A percentile compares a stretch with the other conserved stretches of the same genome.
Conservation (phyloP, 148 eudicot species). For the Fagopyrum homotropicum region DNA sequence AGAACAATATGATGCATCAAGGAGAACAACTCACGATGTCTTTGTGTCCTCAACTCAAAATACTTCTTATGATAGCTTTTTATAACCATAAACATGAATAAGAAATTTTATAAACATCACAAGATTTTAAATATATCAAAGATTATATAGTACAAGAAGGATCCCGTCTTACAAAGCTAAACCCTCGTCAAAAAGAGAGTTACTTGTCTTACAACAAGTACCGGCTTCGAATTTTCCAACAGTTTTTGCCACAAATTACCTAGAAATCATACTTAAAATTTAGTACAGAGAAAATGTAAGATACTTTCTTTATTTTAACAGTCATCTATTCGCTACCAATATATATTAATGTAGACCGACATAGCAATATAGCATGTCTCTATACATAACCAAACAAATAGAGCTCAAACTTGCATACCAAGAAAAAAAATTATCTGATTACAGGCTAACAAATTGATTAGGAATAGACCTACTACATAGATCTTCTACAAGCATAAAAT, state of each 20-base stretch:
- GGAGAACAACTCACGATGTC: constrained; percentile 67
- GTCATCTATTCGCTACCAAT: too few species aligned
- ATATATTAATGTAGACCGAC: too few species aligned
- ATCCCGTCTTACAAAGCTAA: constrained; percentile 67
- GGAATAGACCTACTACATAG: too few species aligned
- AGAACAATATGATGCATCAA: constrained; percentile 92
- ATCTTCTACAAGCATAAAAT: too few species aligned
- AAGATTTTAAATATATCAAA: background rate
- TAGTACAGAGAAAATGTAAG: too few species aligned
- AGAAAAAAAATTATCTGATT: background rate
- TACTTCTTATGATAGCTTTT: constrained; percentile 67
- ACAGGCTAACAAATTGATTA: too few species aligned
- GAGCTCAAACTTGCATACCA: background rate
- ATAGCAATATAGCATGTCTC: too few species aligned
- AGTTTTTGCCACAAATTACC: constrained; percentile 98
- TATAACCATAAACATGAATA: constrained; percentile 5
- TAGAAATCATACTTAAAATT: constrained; percentile 19
- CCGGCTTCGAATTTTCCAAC: constrained; percentile 89
- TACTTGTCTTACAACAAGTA: constrained; percentile 85
- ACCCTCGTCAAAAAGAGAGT: constrained; percentile 86
- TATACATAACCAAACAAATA: background rate
- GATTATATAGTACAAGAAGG: background rate
- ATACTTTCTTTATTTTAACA: too few species aligned
- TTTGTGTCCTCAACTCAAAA: constrained; percentile 77
- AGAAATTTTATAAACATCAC: background rate